Base-by-base conservation (phyloP, 768 basidiomycete species). In the Cystofilobasidium capitatum region DNA sequence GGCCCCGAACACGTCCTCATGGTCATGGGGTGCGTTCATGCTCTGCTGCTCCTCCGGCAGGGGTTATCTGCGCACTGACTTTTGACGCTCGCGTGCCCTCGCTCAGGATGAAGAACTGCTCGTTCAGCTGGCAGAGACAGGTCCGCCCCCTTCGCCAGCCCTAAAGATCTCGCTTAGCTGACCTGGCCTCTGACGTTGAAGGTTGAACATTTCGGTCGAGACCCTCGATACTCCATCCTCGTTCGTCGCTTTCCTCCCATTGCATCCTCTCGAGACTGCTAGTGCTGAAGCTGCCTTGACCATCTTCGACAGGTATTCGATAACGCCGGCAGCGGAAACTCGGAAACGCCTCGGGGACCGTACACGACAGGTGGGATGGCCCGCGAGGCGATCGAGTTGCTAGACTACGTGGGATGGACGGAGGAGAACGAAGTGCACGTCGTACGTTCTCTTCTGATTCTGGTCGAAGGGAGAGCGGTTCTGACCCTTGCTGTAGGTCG, bases 291-390 rank as follows among this genome's bases (percentile, higher is more conserved):
- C n/a, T n/a, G n/a, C n/a, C n/a, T n/a, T n/a, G n/a, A n/a, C n/a
- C n/a, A n/a, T n/a, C n/a, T n/a, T n/a, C n/a, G n/a, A n/a, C n/a
- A n/a, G n/a, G n/a, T 88, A 7, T 89, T 91, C 73, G 89, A 91
- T 75, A 90, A 91, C 74, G 81, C 88, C 47, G 89, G 89, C 0
- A 87, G 87, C 8, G 89, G 89, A 9, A 82, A 88, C 75, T 88
- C 86, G 36, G 83, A 81, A 5, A 79, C 83, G 47, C 88, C 88
- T 0, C 76, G 79, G 51, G 89, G 88, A 0, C 88, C 88, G 1
- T 91, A 90, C 77, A 82, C 86, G 87, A 89, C 73, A 65, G 83
- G 80, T 31, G 72, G 24, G 87, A 24, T 81, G 81, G 89, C 89
- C 7, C 82, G 86, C 64, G 89, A 91, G 68, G 79, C 79, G 6